A percentile compares a stretch with the other conserved stretches of the same genome.
Conservation (phyloP, 306 rosid genomes). For the Cicer arietinum region DNA sequence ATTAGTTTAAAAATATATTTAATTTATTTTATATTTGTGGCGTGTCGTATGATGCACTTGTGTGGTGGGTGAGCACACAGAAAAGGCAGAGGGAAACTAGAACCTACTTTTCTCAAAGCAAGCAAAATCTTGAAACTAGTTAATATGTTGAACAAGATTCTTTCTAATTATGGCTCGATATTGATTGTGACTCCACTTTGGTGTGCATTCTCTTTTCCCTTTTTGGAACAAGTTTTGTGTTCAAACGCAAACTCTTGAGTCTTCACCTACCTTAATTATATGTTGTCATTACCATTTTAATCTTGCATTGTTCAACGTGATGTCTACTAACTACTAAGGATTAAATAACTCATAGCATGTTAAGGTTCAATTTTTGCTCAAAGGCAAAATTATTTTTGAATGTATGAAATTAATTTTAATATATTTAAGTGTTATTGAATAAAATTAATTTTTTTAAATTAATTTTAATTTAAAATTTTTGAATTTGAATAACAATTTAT, state of each 20-base stretch:
- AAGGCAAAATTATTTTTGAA: too few species aligned
- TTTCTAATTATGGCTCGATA: constrained; percentile 42
- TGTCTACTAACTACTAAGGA: neutral
- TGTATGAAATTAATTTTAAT: too few species aligned
- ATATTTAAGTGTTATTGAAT: too few species aligned
- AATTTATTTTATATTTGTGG: neutral
- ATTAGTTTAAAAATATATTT: too few species aligned
- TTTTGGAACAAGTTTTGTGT: constrained; percentile 20
- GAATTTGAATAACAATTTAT: too few species aligned
- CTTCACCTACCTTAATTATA: constrained; percentile 41
- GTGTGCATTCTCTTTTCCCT: constrained; percentile 35
- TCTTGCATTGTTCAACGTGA: constrained; percentile 40
- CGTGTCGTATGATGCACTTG: constrained; percentile 47
- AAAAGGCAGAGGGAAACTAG: constrained; percentile 33
- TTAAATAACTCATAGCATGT: neutral
- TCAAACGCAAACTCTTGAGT: constrained; percentile 27
- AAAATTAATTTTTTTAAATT: too few species aligned
- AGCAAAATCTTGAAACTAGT: constrained; percentile 23
- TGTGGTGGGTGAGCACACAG: constrained; percentile 41
- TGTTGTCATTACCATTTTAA: constrained; percentile 26
- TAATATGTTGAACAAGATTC: constrained; percentile 9
- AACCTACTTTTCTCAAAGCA: constrained; percentile 44
- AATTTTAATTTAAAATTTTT: too few species aligned
- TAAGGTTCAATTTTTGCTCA: too few species aligned
- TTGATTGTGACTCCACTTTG: constrained; percentile 47